Percentiles rank a stretch among this genome's conserved stretches.
Conservation (phyloP, 1,284 basidiomycete species). For the Austropuccinia psidii region DNA sequence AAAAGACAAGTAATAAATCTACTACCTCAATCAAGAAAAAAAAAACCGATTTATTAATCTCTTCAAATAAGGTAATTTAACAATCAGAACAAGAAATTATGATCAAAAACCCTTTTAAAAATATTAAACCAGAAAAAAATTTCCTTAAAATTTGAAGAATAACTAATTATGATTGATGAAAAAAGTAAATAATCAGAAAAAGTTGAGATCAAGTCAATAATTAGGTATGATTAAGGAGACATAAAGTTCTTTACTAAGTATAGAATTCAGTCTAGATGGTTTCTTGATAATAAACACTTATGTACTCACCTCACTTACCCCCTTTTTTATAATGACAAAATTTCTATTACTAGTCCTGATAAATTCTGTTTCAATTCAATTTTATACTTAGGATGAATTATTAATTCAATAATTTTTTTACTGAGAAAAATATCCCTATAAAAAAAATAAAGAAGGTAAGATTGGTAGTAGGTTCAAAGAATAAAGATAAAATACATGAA, state of each 20-base stretch:
- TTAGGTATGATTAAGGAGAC: too few relatives aligned
- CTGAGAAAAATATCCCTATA: background rate
- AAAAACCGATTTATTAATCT: too few relatives aligned
- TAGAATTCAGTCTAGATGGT: background rate
- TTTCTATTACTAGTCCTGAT: background rate
- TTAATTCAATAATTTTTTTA: background rate
- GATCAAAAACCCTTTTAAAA: too few relatives aligned
- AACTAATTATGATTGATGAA: too few relatives aligned
- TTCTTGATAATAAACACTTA: background rate
- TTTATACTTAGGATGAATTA: background rate
- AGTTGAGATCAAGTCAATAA: too few relatives aligned
- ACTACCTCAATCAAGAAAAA: too few relatives aligned
- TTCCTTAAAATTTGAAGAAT: too few relatives aligned
- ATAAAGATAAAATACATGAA: background rate
- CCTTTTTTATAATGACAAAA: background rate
- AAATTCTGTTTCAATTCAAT: background rate
- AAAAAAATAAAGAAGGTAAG: conserved; percentile 2
- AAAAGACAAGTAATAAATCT: too few relatives aligned
- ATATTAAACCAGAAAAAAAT: too few relatives aligned
- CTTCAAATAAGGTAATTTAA: too few relatives aligned
- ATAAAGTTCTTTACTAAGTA: background rate
- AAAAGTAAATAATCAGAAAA: too few relatives aligned
- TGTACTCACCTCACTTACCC: background rate
- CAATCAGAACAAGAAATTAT: too few relatives aligned
- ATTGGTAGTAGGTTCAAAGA: background rate